Evolutionary conservation across 1,284 basidiomycete species (phyloP).

Genomic region (Ganoderma lingzhi): DNA sequence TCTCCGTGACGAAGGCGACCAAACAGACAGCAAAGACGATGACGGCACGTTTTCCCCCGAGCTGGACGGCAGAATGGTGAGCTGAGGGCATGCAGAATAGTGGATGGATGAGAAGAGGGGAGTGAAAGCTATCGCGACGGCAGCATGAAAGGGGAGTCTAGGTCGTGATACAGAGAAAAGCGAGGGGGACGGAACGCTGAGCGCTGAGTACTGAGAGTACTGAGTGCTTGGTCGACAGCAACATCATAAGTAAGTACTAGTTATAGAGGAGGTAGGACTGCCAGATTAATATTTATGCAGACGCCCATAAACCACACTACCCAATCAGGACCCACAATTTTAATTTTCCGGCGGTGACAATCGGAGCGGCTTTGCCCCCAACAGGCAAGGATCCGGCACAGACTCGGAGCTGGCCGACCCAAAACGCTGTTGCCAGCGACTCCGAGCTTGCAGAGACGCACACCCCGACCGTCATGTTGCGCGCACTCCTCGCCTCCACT

Average conservation of each 20-base stretch:
- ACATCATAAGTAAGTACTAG: too few relatives aligned
- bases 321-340: slow-evolving; percentile 12
- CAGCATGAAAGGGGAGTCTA: slow-evolving; percentile 23
- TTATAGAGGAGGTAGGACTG: neutral
- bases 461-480: slow-evolving; percentile 57
- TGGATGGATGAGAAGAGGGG: slow-evolving; percentile 1
- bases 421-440: neutral
- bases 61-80: slow-evolving; percentile 35
- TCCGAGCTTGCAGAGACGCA: neutral
- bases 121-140: slow-evolving; percentile 16
- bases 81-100: slow-evolving; percentile 37
- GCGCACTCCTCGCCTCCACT: slow-evolving; percentile 67
- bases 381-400: neutral
- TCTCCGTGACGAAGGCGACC: slow-evolving; percentile 73
- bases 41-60: slow-evolving; percentile 49
- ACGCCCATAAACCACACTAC: neutral
- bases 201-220: neutral
- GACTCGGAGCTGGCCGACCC: neutral
- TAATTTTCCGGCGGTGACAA: neutral
- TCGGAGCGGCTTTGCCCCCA: neutral
- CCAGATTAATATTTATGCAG: neutral
- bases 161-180: neutral
- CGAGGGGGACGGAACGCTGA: neutral
- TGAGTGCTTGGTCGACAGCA: neutral
- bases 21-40: slow-evolving; percentile 61